phyloP scores from a whole-genome alignment of 805 yeast genomes.

The Phaffomyces antillensis region DNA sequence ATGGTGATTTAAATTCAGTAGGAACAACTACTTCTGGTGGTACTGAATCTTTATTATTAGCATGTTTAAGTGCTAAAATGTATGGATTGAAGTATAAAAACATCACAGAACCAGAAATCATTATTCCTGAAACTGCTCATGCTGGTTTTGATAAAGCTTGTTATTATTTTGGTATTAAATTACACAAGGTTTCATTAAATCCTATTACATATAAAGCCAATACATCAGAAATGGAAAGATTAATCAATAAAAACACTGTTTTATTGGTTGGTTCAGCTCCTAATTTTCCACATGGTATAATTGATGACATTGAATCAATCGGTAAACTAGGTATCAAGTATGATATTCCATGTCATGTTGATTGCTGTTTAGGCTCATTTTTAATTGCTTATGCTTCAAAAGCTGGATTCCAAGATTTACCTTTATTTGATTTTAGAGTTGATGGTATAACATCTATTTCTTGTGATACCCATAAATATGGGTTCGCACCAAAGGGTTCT shows the following conservation, averaged over 20 bases:
- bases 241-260: slow-evolving; percentile 75
- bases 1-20: slow-evolving; percentile 64
- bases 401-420: slow-evolving; percentile 40
- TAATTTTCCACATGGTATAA: slow-evolving; percentile 93
- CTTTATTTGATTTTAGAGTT: slow-evolving; percentile 72
- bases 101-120: slow-evolving; percentile 69
- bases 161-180: slow-evolving; percentile 77
- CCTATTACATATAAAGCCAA: slow-evolving; percentile 57
- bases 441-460: slow-evolving; percentile 95
- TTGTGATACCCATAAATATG: slow-evolving; percentile 99
- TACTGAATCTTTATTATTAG: slow-evolving; percentile 81
- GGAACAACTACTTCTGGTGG: slow-evolving; percentile 94
- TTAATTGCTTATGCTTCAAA: slow-evolving; percentile 72
- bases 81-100: slow-evolving; percentile 54
- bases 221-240: slow-evolving; percentile 47
- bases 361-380: slow-evolving; percentile 93
- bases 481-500: slow-evolving; percentile 97
- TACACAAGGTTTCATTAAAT: slow-evolving; percentile 74
- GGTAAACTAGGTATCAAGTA: slow-evolving; percentile 50
- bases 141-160: slow-evolving; percentile 96
- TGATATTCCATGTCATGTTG: slow-evolving; percentile 87
- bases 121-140: slow-evolving; percentile 86
- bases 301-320: slow-evolving; percentile 77
- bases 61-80: slow-evolving; percentile 85
- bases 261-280: slow-evolving; percentile 92